A percentile compares a stretch with the other conserved stretches of the same genome.
Evolutionary conservation across 352 stramenopile species (phyloP).

Genomic region (Globisporangium sylvaticum): DNA sequence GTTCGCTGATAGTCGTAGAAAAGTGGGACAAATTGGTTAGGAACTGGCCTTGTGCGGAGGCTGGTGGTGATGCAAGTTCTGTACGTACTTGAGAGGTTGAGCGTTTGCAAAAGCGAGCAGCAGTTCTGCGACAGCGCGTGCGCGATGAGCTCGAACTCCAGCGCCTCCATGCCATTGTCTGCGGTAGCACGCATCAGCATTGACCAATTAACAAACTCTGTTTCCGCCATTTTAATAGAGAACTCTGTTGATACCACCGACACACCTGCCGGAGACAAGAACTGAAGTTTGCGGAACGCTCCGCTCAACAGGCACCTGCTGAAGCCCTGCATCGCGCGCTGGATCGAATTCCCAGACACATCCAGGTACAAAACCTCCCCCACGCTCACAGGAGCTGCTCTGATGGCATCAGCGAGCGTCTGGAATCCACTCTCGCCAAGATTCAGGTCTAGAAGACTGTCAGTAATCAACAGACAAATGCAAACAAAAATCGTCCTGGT

Average conservation of each 20-base stretch:
- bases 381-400: constrained; percentile 3
- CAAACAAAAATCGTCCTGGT: background rate
- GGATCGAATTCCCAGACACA: constrained; percentile 29
- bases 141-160: constrained; percentile 34
- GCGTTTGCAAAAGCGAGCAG: constrained; percentile 25
- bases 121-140: constrained; percentile 19
- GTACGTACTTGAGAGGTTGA: constrained; percentile 36
- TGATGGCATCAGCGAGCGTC: constrained; percentile 18
- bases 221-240: background rate
- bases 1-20: constrained; percentile 31
- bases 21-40: background rate
- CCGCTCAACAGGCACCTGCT: constrained; percentile 12
- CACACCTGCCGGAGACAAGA: constrained; percentile 26
- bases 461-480: background rate
- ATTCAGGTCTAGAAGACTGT: constrained; percentile 23
- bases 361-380: constrained; percentile 25
- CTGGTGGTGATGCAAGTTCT: too few relatives aligned
- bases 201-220: background rate
- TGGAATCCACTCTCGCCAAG: constrained; percentile 25
- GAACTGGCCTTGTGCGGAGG: background rate
- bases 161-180: constrained; percentile 34
- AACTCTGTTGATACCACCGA: background rate
- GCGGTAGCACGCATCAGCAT: background rate
- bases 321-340: constrained; percentile 26
- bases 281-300: constrained; percentile 20